Evolutionary conservation across 2,329 filamentous ascomycete genomes (phyloP).

Genomic region (Albophoma yamanashiensis): DNA sequence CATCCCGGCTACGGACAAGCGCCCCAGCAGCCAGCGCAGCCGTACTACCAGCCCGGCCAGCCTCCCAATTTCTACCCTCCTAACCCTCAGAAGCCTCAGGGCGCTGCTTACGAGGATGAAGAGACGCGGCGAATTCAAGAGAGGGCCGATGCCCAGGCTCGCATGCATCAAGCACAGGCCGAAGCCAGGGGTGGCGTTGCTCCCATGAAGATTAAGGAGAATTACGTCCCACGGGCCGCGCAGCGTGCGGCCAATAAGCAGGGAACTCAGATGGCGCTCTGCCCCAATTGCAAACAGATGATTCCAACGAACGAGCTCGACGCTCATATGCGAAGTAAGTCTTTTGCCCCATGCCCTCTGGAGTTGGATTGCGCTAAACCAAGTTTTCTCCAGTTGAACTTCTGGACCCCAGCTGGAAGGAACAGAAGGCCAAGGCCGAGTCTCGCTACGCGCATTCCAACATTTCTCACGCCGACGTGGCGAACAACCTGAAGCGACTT

Average conservation of each 20-base stretch:
- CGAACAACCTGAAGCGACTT: slow-evolving; percentile 89
- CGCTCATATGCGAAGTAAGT: slow-evolving; percentile 77
- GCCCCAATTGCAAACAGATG: slow-evolving; percentile 86
- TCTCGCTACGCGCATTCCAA: slow-evolving; percentile 79
- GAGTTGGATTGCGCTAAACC: slow-evolving; percentile 20
- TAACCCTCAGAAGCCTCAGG: slow-evolving; percentile 16
- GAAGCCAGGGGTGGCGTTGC: slow-evolving; percentile 58
- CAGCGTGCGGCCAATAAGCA: slow-evolving; percentile 58
- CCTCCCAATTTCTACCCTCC: slow-evolving; percentile 20
- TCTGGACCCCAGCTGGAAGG: slow-evolving; percentile 89
- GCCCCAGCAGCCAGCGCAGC: slow-evolving; percentile 20
- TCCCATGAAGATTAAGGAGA: slow-evolving; percentile 83
- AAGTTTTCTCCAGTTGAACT: slow-evolving; percentile 58
- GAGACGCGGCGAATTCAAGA: slow-evolving; percentile 55
- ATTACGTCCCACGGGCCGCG: slow-evolving; percentile 80
- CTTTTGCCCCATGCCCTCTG: neutral
- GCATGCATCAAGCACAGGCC: slow-evolving; percentile 68
- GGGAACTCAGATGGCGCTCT: slow-evolving; percentile 59
- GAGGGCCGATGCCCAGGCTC: slow-evolving; percentile 45
- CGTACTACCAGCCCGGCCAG: slow-evolving; percentile 20
- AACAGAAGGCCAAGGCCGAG: slow-evolving; percentile 84
- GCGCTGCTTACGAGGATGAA: slow-evolving; percentile 45
- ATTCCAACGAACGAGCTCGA: slow-evolving; percentile 82
- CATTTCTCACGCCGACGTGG: slow-evolving; percentile 74
- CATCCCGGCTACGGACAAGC: slow-evolving; percentile 31